A percentile compares a stretch with the other conserved stretches of the same genome.
Evolutionary conservation across 2,329 filamentous ascomycete species (phyloP).

Genomic region (Nectriaceae sp.): DNA sequence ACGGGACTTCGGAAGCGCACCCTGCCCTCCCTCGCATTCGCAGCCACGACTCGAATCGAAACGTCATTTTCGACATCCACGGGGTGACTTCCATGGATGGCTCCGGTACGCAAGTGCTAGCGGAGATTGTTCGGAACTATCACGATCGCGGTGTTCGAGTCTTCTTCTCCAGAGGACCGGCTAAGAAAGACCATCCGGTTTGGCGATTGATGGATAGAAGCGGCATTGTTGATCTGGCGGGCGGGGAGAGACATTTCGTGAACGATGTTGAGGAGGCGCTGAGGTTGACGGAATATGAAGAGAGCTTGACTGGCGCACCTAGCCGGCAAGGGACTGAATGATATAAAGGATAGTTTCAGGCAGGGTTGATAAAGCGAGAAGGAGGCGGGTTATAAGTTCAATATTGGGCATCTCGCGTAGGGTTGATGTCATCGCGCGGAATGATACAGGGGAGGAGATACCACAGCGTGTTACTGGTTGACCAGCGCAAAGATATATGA

Average conservation of each 20-base stretch:
- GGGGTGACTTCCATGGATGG: slow-evolving; percentile 96
- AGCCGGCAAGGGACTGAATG: slow-evolving; percentile 6
- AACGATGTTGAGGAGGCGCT: slow-evolving; percentile 83
- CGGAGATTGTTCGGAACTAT: slow-evolving; percentile 85
- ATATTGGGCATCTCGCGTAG: neutral
- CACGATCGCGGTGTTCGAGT: slow-evolving; percentile 74
- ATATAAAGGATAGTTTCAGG: neutral
- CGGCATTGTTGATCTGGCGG: slow-evolving; percentile 83
- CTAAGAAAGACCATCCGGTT: slow-evolving; percentile 53
- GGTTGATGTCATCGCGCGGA: neutral
- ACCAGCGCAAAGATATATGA: neutral
- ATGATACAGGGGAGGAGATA: slow-evolving; percentile 1
- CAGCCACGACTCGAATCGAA: slow-evolving; percentile 78
- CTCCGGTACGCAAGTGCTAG: slow-evolving; percentile 86
- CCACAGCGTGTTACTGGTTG: neutral
- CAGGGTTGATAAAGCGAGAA: neutral
- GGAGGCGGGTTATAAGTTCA: neutral
- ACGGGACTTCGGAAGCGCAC: slow-evolving; percentile 83
- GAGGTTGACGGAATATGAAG: slow-evolving; percentile 74
- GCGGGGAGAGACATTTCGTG: slow-evolving; percentile 78
- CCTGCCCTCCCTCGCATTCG: slow-evolving; percentile 83
- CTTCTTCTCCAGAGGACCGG: slow-evolving; percentile 67
- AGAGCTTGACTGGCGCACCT: slow-evolving; percentile 38
- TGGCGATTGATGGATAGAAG: slow-evolving; percentile 74
- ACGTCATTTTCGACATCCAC: slow-evolving; percentile 95